Evolutionary conservation across 768 basidiomycete species (phyloP).

Genomic region (Mycena vulgaris): DNA sequence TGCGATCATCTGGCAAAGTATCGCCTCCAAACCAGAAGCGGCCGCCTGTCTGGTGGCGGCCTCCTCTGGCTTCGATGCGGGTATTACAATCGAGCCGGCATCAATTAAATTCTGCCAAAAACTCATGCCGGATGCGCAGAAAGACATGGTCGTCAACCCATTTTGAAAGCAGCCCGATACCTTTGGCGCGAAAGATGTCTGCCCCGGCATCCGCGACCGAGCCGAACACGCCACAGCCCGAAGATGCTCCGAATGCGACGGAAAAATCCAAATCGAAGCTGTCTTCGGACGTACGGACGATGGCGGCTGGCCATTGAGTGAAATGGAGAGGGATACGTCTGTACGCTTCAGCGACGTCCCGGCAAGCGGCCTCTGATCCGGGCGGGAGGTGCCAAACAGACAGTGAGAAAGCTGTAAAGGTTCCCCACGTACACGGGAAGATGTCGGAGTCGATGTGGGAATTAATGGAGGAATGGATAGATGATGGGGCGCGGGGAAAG

Average conservation of each 20-base stretch:
- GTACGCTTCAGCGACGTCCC: conserved; percentile 59
- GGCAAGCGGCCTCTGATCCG: conserved; percentile 52
- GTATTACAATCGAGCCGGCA: no score
- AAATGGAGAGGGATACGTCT: conserved; percentile 47
- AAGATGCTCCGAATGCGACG: conserved; percentile 16
- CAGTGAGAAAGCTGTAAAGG: conserved; percentile 50
- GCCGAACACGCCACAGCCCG: background rate
- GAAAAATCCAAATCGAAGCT: conserved; percentile 19
- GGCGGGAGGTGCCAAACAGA: conserved; percentile 52
- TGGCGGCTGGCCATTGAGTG: conserved; percentile 52
- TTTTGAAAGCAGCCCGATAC: conserved; percentile 44
- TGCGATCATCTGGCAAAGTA: no score
- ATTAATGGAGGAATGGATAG: conserved; percentile 48
- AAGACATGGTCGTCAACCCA: conserved; percentile 47
- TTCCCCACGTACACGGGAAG: conserved; percentile 62
- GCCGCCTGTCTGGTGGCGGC: no score
- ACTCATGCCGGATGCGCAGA: no score
- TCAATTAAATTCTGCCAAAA: no score
- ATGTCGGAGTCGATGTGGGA: conserved; percentile 45
- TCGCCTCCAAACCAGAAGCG: no score
- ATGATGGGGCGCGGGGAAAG: conserved; percentile 32
- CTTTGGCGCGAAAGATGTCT: conserved; percentile 21
- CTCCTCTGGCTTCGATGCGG: no score
- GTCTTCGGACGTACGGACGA: conserved; percentile 39
- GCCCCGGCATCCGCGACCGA: conserved; percentile 22